A percentile compares a stretch with the other conserved stretches of the same genome.
phyloP scores from a whole-genome alignment of 345 rosid species.

The Gossypium arboreum region DNA sequence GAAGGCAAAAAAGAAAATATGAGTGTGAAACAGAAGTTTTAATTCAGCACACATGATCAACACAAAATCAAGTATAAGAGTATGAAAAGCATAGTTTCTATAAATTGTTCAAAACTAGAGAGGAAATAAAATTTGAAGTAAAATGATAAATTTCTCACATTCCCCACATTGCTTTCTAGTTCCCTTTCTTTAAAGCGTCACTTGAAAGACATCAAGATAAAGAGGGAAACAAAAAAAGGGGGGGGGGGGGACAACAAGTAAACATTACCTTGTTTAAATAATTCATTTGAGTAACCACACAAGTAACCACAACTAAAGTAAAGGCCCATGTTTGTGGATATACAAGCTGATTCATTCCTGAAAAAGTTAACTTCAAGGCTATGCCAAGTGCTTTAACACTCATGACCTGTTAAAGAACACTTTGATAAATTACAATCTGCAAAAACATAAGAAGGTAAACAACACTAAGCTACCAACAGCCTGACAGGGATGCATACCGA shows the following conservation, averaged over 20 bases:
- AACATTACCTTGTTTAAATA: slow-evolving; percentile 63
- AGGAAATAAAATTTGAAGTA: neutral
- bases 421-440: neutral
- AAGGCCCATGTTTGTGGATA: slow-evolving; percentile 82
- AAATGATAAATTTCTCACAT: neutral
- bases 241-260: neutral
- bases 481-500: slow-evolving; percentile 53
- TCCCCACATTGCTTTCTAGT: neutral
- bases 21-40: too few relatives aligned
- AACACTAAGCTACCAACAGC: neutral
- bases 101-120: neutral
- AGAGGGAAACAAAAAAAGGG: neutral
- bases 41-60: too few relatives aligned
- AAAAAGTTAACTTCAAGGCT: slow-evolving; percentile 72
- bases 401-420: slow-evolving; percentile 54
- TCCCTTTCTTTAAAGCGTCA: neutral
- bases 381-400: slow-evolving; percentile 87
- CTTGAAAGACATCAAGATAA: neutral
- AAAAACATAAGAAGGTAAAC: neutral
- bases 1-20: neutral
- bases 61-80: too few relatives aligned
- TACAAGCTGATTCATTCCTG: slow-evolving; percentile 67
- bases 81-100: neutral
- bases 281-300: slow-evolving; percentile 69
- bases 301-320: slow-evolving; percentile 51